Conservation (phyloP, 306 rosid species). For the Ochetophila trinervis region DNA sequence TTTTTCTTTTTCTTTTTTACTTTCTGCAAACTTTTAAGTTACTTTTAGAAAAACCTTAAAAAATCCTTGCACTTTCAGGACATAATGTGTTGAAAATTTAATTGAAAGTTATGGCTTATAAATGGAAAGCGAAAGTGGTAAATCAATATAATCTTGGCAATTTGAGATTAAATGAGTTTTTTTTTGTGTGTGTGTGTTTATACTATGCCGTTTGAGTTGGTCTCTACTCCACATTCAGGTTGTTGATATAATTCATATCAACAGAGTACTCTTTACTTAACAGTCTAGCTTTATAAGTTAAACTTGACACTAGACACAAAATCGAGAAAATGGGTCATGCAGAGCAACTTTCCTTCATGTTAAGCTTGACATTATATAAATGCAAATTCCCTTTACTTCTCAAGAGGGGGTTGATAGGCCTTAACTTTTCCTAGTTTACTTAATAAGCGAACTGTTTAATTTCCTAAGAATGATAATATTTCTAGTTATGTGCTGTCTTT, state of each 20-base stretch:
- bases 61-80: background rate
- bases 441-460: background rate
- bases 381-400: background rate
- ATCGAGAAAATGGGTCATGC: too few species aligned
- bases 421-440: background rate
- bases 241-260: too few species aligned
- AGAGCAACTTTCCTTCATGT: too few species aligned
- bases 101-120: background rate
- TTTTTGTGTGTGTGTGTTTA: too few species aligned
- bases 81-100: background rate
- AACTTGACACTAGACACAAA: too few species aligned
- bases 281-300: too few species aligned
- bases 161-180: too few species aligned
- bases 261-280: too few species aligned
- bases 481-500: background rate
- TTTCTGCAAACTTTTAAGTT: background rate
- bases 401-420: background rate
- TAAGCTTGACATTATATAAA: too few species aligned
- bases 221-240: too few species aligned
- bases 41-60: background rate
- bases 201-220: too few species aligned
- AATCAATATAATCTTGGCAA: background rate
- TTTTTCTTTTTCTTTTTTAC: background rate
- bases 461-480: background rate
- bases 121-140: background rate